Evolutionary conservation across 495 filamentous ascomycete species (phyloP), one percentile per base, ranked within the genome.

Genomic region (Venustampulla echinocandica): DNA sequence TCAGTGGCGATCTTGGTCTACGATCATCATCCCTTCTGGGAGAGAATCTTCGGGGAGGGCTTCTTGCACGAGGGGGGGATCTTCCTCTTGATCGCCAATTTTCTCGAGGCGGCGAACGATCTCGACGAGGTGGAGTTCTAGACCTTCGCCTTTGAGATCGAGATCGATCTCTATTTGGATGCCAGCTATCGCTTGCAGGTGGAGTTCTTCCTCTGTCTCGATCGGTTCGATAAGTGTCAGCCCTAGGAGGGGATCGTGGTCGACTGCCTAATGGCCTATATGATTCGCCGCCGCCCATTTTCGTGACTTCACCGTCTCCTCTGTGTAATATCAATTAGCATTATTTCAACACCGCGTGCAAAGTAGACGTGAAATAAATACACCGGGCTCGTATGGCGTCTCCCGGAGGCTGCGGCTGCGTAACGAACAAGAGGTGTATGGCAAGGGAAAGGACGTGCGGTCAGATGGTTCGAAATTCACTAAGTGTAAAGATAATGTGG

Each of bases 201-300:
- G 55, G 53, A 50, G 56, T 20, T 61, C 64, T 30, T 60, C 55
- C 30, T 63, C 67, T n/a, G 53, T 62, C 38, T 65, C 67, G 2
- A 38, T 44, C 37, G 21, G 11, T 18, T 61, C 28, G 59, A 59
- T 24, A 64, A n/a, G 35, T 17, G 14, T 55, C 46, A 11, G 23
- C 30, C 47, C 52, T 61, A 24, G 64, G 67, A 10, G 70, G 69
- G 19, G 67, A 66, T 20, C 69, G 67, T 46, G 68, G 65, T 4
- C 70, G 63, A 47, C 69, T 70, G 42, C 63, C 67, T n/a, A n/a
- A n/a, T 3, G 74, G 74, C 25, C 73, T 57, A 51, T 76, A 78
- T 14, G 69, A 73, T 60, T 78, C 74, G 0, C 74, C 74, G n/a
- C 66, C 70, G 21, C 74, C 74, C 53, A 75, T 73, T 47, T 66